Conservation (phyloP, 2,329 filamentous ascomycete genomes). For the Aspergillus luchuensis region DNA sequence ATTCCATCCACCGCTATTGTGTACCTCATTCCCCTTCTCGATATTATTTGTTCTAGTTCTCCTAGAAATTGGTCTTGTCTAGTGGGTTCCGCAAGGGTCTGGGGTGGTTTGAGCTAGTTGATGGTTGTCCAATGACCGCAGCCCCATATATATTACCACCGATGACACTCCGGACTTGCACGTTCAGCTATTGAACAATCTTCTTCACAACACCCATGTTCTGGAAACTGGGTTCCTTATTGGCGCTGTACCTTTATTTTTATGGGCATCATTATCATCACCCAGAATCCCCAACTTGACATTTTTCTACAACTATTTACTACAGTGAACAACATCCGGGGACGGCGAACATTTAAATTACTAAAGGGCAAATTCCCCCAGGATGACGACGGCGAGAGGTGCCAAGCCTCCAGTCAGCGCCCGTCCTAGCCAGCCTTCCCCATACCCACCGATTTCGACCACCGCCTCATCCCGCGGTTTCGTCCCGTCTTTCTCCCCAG, state of each 20-base stretch:
- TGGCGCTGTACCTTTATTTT: background rate
- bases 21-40: background rate
- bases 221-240: background rate
- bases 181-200: background rate
- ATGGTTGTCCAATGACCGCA: conserved; percentile 18
- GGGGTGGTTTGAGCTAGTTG: background rate
- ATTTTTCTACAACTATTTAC: background rate
- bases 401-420: conserved; percentile 35
- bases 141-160: background rate
- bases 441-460: conserved; percentile 24
- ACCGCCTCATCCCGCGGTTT: conserved; percentile 18
- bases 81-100: background rate
- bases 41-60: background rate
- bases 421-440: conserved; percentile 29
- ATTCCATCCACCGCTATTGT: background rate
- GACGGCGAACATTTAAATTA: too few relatives aligned
- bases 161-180: conserved; percentile 9
- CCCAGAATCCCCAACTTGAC: background rate
- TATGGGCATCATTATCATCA: background rate
- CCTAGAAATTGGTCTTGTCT: background rate
- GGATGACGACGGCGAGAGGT: conserved; percentile 18
- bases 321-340: too few relatives aligned
- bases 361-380: background rate
- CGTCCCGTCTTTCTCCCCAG: conserved; percentile 13
- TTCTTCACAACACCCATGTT: background rate